phyloP scores from a whole-genome alignment of 352 stramenopile species.

The Pythium sukuiense region DNA sequence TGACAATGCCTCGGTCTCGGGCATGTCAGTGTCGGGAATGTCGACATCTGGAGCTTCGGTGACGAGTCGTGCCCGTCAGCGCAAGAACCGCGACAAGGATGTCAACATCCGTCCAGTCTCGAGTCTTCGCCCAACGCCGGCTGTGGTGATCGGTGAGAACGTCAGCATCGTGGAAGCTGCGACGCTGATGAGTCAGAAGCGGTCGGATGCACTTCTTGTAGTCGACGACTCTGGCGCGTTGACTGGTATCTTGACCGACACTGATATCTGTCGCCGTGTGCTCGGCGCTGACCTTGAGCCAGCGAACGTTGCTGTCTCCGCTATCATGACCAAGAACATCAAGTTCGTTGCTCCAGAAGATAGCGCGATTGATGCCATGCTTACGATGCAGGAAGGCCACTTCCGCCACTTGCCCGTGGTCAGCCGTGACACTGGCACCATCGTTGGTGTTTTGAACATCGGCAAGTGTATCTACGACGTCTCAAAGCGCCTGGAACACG shows the following conservation, averaged over 20 bases:
- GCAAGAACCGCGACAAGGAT: constrained; percentile 78
- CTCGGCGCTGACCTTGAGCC: constrained; percentile 86
- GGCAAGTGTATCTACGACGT: constrained; percentile 98
- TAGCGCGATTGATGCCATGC: constrained; percentile 94
- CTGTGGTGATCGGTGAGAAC: constrained; percentile 71
- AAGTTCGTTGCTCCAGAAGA: constrained; percentile 94
- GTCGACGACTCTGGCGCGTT: constrained; percentile 83
- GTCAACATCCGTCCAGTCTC: constrained; percentile 79
- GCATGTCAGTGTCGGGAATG: constrained; percentile 54
- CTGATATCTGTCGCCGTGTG: constrained; percentile 93
- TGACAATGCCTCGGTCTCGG: constrained; percentile 34
- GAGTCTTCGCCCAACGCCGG: constrained; percentile 72
- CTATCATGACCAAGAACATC: constrained; percentile 96
- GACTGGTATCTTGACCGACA: constrained; percentile 96
- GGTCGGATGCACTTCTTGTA: constrained; percentile 92
- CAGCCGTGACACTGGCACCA: constrained; percentile 56
- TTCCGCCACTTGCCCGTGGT: constrained; percentile 98
- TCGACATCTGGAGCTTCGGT: constrained; percentile 46
- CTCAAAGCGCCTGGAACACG: constrained; percentile 95
- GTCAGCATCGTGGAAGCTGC: constrained; percentile 89
- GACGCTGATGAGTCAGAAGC: constrained; percentile 91
- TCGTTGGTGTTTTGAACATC: constrained; percentile 97
- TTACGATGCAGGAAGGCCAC: constrained; percentile 97
- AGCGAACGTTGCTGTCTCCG: constrained; percentile 63
- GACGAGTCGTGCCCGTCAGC: constrained; percentile 64